phyloP scores from a whole-genome alignment of 129 eudicot genomes.

The Gnaphalium uliginosum region DNA sequence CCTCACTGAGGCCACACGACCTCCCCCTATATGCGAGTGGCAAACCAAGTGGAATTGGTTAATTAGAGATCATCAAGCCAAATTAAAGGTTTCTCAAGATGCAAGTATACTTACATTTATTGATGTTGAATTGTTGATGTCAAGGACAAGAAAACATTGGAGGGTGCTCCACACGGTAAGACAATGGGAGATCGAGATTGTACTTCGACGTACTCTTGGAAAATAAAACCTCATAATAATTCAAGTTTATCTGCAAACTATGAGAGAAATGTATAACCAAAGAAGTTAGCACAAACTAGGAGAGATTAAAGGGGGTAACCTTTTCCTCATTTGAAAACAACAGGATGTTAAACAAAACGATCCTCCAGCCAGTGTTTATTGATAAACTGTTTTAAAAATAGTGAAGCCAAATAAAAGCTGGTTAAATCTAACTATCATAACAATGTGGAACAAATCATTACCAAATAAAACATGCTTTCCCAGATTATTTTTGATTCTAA shows the following conservation, averaged over 20 bases:
- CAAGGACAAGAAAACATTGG: too few species aligned
- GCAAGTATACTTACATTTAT: too few species aligned
- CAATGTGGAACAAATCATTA: conserved; percentile 21
- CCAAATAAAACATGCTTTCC: neutral
- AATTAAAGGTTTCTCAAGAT: too few species aligned
- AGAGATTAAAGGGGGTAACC: conserved; percentile 42
- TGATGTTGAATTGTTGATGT: too few species aligned
- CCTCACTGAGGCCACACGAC: too few species aligned
- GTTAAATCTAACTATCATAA: conserved; percentile 60
- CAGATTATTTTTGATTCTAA: too few species aligned
- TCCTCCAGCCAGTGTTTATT: conserved; percentile 94
- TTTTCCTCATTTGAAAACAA: conserved; percentile 75
- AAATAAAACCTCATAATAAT: conserved; percentile 15
- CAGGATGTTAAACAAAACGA: conserved; percentile 72
- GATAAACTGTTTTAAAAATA: conserved; percentile 73
- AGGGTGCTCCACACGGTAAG: too few species aligned
- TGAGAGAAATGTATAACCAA: neutral
- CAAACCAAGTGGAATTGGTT: too few species aligned
- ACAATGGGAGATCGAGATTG: too few species aligned
- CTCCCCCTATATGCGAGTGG: too few species aligned
- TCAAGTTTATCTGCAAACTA: conserved; percentile 12
- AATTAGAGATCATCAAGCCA: too few species aligned
- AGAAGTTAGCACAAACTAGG: conserved; percentile 11
- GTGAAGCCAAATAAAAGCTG: conserved; percentile 70
- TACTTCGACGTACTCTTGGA: neutral